Evolutionary conservation across 371 early-diverging fungal species (phyloP), one percentile per base, ranked within the genome.

Genomic region (Capillidium heterosporum): DNA sequence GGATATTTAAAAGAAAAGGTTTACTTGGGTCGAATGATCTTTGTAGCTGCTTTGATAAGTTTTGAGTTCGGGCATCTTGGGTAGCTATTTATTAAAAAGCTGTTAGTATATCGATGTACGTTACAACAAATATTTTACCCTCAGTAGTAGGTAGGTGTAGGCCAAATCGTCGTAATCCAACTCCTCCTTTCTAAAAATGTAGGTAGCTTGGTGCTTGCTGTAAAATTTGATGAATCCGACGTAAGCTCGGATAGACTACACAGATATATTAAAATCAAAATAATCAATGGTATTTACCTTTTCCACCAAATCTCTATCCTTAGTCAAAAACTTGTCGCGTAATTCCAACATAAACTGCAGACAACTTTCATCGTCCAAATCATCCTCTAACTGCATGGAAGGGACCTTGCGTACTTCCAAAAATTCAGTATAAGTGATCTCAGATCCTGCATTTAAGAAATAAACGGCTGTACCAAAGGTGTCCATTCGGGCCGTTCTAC

Each of bases 401-500:
- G 92, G 91, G 24, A 95, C 81, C 61, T 94, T 91, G 56, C 95
- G 82, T 28, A 94, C 69, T 53, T 70, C 71, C 61, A 95, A 61
- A 58, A 95, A 92, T 32, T 87, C 84, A 10, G 88, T 75, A 68
- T 91, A 95, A 1, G 88, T 73, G 54, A 89, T 92, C 63, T 96
- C 97, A n/a, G 81, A 68, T 5, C 85, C 80, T 23, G 70, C 70
- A 5, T 72, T 75, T 48, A 95, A 68, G 26, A 93, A 79, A 10
- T 90, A 83, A 0, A 94, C 72, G 1, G 96, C 92, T 43, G 74
- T 75, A 11, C 99, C 99, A 27, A 73, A 67, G 26, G 86, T 73
- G 0, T 97, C 98, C 10, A 84, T 83, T 48, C 99, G 74, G 4
- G 92, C 99, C 0, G 99, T 93, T 59, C 99, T 77, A 5, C 99